Evolutionary conservation across 202 grass and related monocot genomes (phyloP).

Genomic region (Tripidium arundinaceum): DNA sequence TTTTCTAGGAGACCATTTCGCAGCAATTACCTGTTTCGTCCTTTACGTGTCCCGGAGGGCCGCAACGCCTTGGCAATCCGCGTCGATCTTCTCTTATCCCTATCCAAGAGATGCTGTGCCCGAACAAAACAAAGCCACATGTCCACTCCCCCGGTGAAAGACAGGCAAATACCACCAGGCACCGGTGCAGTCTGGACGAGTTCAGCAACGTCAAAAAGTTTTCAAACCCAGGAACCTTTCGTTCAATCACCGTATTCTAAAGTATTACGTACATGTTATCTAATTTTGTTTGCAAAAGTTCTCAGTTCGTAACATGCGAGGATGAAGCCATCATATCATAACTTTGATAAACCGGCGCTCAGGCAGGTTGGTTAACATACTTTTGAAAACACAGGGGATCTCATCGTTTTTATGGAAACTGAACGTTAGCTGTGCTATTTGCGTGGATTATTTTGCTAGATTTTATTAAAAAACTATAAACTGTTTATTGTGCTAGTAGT

Average conservation of each 20-base stretch:
- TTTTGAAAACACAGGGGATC: too few relatives aligned
- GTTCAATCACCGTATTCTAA: neutral
- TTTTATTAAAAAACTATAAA: too few relatives aligned
- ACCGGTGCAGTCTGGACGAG: neutral
- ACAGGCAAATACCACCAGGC: neutral
- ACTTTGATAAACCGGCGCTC: too few relatives aligned
- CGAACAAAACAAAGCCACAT: neutral
- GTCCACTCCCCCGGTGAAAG: neutral
- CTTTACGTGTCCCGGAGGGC: slow-evolving; percentile 17
- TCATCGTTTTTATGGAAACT: neutral
- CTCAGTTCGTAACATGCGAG: too few relatives aligned
- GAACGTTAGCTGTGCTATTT: neutral
- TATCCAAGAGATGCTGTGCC: too few relatives aligned
- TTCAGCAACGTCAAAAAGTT: neutral
- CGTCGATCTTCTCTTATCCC: slow-evolving; percentile 21
- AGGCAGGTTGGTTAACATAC: too few relatives aligned
- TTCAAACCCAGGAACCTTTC: neutral
- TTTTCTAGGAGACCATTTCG: neutral
- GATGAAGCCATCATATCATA: too few relatives aligned
- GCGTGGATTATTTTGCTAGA: too few relatives aligned
- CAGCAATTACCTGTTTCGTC: too few relatives aligned
- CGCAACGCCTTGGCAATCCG: slow-evolving; percentile 12
- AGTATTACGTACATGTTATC: neutral
- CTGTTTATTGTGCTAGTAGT: too few relatives aligned
- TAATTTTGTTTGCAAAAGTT: neutral